These are phyloP conservation scores for Sanghuangporus weigelae DNA, from an alignment of 1,284 basidiomycete species.

Conservation along the genomic window DNA sequence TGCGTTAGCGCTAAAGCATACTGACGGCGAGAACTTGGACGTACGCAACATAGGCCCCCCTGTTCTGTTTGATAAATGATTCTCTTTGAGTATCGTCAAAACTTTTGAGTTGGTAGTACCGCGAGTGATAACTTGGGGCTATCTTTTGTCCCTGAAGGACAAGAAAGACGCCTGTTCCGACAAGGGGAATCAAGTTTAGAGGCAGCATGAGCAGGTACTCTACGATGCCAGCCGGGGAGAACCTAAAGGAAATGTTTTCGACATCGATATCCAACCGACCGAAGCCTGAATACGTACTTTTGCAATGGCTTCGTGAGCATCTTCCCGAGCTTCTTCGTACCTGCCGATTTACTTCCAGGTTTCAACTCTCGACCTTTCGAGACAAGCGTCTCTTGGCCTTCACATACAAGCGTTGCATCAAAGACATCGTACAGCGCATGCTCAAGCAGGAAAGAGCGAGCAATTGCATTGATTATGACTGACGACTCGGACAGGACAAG, in stretches of 20 bases:
- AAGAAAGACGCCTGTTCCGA: conserved; percentile 63
- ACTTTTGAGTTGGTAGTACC: conserved; percentile 69
- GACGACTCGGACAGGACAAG: conserved; percentile 33
- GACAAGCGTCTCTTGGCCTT: conserved; percentile 34
- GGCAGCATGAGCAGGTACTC: conserved; percentile 54
- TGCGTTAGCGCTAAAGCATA: neutral
- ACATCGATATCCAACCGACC: conserved; percentile 3
- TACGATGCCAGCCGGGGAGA: conserved; percentile 21
- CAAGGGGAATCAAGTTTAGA: conserved; percentile 60
- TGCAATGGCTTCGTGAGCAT: conserved; percentile 33
- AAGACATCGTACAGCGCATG: conserved; percentile 43
- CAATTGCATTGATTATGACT: conserved; percentile 40
- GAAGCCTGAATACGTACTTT: conserved; percentile 25
- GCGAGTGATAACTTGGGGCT: conserved; percentile 56
- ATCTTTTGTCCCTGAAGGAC: conserved; percentile 38
- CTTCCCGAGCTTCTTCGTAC: conserved; percentile 28
- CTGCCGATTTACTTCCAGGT: conserved; percentile 21
- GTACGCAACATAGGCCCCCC: conserved; percentile 40
- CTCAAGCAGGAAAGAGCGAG: conserved; percentile 42
- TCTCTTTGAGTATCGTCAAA: conserved; percentile 41
- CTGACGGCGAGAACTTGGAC: conserved; percentile 20
- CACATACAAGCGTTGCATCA: conserved; percentile 33
- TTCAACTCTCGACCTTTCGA: conserved; percentile 27
- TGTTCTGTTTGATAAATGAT: conserved; percentile 46
- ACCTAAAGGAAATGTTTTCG: conserved; percentile 11